phyloP scores from a whole-genome alignment of 2,329 filamentous ascomycete genomes.

The Monilinia vaccinii-corymbosi region DNA sequence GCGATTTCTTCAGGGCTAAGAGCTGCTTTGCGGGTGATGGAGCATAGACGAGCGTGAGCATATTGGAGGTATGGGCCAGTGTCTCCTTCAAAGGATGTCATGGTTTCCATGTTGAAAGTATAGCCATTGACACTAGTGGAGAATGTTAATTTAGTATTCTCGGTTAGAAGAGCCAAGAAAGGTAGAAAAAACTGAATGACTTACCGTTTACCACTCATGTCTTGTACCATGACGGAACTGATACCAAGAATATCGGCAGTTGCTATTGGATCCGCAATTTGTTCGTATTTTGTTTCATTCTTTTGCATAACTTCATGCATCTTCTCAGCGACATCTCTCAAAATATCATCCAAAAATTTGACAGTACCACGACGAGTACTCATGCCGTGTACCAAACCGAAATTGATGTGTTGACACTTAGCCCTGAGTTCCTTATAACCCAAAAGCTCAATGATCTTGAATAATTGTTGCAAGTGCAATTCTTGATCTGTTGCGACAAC shows the following conservation, averaged over 20 bases:
- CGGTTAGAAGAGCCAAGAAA: neutral
- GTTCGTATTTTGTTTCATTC: conserved; percentile 82
- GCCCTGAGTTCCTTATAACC: conserved; percentile 57
- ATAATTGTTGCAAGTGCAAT: conserved; percentile 63
- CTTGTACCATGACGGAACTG: conserved; percentile 93
- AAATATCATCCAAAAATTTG: conserved; percentile 63
- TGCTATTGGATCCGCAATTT: conserved; percentile 73
- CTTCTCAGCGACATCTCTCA: conserved; percentile 74
- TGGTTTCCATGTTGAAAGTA: conserved; percentile 69
- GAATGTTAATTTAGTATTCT: neutral
- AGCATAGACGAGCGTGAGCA: conserved; percentile 63
- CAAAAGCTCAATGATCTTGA: conserved; percentile 68
- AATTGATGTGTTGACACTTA: conserved; percentile 67
- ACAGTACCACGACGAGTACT: conserved; percentile 65
- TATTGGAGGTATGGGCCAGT: conserved; percentile 82
- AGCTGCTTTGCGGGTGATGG: conserved; percentile 49
- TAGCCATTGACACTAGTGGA: conserved; percentile 50
- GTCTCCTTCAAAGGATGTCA: conserved; percentile 79
- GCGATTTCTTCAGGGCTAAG: conserved; percentile 49
- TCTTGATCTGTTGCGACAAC: conserved; percentile 67
- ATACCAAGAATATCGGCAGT: conserved; percentile 87
- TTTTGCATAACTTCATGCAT: conserved; percentile 97
- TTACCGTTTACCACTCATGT: conserved; percentile 90
- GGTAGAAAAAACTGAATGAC: conserved; percentile 18
- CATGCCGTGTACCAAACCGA: conserved; percentile 64